phyloP scores from a whole-genome alignment of 1,284 basidiomycete species.

The Anthracocystis panici-leucophaei region DNA sequence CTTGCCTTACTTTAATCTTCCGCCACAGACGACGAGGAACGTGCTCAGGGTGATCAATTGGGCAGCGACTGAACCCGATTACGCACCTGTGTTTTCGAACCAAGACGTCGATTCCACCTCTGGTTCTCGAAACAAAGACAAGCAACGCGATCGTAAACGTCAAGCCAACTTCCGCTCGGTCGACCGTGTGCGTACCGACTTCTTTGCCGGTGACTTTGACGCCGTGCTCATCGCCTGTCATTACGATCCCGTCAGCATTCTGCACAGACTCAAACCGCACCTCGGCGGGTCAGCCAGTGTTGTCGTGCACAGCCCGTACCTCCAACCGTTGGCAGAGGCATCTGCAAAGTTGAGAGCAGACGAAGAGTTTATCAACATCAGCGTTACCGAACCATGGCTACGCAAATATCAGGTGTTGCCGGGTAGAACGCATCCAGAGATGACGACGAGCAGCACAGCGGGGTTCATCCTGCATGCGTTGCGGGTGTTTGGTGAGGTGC shows the following conservation, averaged over 20 bases:
- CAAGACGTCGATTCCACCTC: constrained; percentile 23
- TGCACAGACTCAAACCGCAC: constrained; percentile 81
- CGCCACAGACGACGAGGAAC: constrained; percentile 63
- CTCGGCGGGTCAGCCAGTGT: constrained; percentile 87
- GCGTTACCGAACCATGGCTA: constrained; percentile 87
- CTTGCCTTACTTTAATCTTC: constrained; percentile 81
- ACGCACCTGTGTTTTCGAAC: constrained; percentile 37
- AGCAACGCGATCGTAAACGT: constrained; percentile 47
- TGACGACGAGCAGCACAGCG: constrained; percentile 89
- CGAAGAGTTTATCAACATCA: constrained; percentile 81
- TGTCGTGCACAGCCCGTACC: constrained; percentile 85
- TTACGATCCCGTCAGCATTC: constrained; percentile 86
- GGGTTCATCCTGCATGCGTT: constrained; percentile 87
- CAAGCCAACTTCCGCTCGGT: constrained; percentile 39
- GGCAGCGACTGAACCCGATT: constrained; percentile 58
- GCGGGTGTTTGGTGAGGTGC: constrained; percentile 74
- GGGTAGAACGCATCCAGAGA: constrained; percentile 93
- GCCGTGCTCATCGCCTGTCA: constrained; percentile 81
- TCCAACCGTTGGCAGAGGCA: constrained; percentile 80
- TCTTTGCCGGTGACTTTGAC: constrained; percentile 79
- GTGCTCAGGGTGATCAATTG: constrained; percentile 57
- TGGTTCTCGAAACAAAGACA: constrained; percentile 26
- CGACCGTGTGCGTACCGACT: constrained; percentile 77
- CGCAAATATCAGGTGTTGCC: constrained; percentile 93
- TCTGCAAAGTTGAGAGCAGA: constrained; percentile 79